These are phyloP conservation scores for Penicillium cosmopolitanum DNA, from an alignment of 495 filamentous ascomycete species.

Conservation along the genomic window DNA sequence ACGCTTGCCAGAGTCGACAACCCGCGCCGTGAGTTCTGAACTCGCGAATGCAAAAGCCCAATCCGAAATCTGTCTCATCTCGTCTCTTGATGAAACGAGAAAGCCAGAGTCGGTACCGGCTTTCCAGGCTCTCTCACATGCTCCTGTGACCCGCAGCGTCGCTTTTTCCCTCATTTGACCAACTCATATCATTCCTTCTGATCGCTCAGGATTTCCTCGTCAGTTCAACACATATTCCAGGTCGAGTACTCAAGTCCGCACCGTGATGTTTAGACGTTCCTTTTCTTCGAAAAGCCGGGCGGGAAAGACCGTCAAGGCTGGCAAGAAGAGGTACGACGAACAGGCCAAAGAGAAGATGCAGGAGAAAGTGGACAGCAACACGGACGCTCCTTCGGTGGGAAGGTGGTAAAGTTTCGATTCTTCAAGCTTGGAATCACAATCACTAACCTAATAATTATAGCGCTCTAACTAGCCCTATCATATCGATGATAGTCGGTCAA, in stretches of 20 bases:
- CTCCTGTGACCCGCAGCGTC: slow-evolving; percentile 44
- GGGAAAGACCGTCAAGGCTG: slow-evolving; percentile 73
- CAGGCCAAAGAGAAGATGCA: slow-evolving; percentile 76
- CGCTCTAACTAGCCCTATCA: slow-evolving; percentile 73
- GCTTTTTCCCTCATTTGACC: slow-evolving; percentile 34
- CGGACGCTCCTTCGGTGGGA: slow-evolving; percentile 56
- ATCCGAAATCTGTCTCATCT: slow-evolving; percentile 23
- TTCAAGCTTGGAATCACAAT: slow-evolving; percentile 24
- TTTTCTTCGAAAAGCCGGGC: slow-evolving; percentile 76
- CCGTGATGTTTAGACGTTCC: slow-evolving; percentile 82
- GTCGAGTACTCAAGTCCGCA: slow-evolving; percentile 28
- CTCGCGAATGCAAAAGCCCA: slow-evolving; percentile 38
- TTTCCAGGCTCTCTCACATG: slow-evolving; percentile 44
- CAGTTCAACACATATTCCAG: slow-evolving; percentile 19
- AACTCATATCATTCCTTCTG: slow-evolving; percentile 44
- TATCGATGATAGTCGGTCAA: slow-evolving; percentile 78
- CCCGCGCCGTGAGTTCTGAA: slow-evolving; percentile 33
- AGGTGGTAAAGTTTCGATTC: slow-evolving; percentile 40
- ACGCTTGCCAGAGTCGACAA: slow-evolving; percentile 49
- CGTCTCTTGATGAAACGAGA: slow-evolving; percentile 34
- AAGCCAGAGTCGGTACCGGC: slow-evolving; percentile 32
- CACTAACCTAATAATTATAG: slow-evolving; percentile 39
- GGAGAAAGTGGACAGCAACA: slow-evolving; percentile 60
- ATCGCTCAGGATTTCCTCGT: slow-evolving; percentile 29
- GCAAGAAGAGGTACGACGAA: slow-evolving; percentile 75